Evolutionary conservation across 768 basidiomycete genomes (phyloP).

Genomic region (Scleroderma citrinum): DNA sequence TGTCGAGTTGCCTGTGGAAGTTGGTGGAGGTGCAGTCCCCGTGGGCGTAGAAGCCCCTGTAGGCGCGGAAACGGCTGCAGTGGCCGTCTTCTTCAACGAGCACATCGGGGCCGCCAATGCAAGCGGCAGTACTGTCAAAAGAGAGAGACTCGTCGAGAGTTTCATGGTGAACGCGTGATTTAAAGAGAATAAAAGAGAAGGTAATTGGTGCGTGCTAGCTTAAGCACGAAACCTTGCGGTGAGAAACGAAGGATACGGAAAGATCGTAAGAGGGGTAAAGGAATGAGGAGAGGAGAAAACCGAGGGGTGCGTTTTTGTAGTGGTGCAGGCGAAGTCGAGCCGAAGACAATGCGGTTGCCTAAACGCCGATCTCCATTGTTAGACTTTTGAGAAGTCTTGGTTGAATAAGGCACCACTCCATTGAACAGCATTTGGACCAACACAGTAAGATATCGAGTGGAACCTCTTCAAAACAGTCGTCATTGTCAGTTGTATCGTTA

Average conservation of each 20-base stretch:
- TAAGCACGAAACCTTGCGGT: constrained; percentile 3
- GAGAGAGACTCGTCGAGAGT: constrained; percentile 15
- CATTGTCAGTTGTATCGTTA: too few species aligned
- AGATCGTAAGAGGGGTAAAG: constrained; percentile 10
- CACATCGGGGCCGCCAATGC: constrained; percentile 26
- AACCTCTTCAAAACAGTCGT: too few species aligned
- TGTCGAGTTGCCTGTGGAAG: constrained; percentile 11
- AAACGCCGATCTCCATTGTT: neutral
- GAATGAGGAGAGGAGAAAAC: neutral
- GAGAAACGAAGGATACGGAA: constrained; percentile 2
- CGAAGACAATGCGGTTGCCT: neutral
- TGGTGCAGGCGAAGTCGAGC: neutral
- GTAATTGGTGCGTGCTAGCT: neutral
- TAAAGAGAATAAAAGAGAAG: neutral
- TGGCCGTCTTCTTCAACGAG: constrained; percentile 8
- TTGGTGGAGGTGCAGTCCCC: constrained; percentile 2
- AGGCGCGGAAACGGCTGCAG: constrained; percentile 3
- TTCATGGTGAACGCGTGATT: constrained; percentile 12
- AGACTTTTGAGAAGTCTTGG: too few species aligned
- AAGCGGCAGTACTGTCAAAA: constrained; percentile 19
- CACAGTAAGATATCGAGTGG: too few species aligned
- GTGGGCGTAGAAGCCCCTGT: too few species aligned
- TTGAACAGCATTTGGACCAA: too few species aligned
- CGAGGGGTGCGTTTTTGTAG: neutral
- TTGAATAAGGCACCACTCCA: too few species aligned